Evolutionary conservation across 2,329 filamentous ascomycete genomes (phyloP).

Genomic region (Ophiostoma triangulosporum): DNA sequence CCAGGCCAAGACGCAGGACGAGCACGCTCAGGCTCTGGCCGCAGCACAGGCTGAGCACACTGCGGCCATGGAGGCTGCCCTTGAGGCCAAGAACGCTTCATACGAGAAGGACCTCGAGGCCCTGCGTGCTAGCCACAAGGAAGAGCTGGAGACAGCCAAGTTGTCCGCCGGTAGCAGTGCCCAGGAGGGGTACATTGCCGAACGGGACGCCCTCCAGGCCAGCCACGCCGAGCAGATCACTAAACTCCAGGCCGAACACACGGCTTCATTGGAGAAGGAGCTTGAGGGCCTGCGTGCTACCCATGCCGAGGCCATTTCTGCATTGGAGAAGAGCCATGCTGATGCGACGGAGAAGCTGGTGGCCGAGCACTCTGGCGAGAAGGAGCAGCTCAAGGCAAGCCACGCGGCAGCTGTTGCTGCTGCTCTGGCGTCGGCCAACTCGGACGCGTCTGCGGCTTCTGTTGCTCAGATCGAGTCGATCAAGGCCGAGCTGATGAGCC

Average conservation of each 20-base stretch:
- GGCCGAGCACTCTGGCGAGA: conserved; percentile 23
- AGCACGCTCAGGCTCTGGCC: conserved; percentile 29
- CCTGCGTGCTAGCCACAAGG: conserved; percentile 41
- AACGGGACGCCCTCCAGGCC: conserved; percentile 40
- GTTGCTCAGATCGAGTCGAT: conserved; percentile 22
- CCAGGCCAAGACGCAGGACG: conserved; percentile 26
- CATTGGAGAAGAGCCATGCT: conserved; percentile 34
- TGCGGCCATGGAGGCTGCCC: conserved; percentile 16
- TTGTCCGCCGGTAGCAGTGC: conserved; percentile 33
- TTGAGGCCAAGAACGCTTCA: conserved; percentile 37
- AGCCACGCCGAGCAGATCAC: conserved; percentile 47
- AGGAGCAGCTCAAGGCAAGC: conserved; percentile 22
- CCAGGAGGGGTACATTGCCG: conserved; percentile 29
- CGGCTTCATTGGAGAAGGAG: conserved; percentile 28
- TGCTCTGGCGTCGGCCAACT: conserved; percentile 14
- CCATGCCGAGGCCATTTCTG: conserved; percentile 21
- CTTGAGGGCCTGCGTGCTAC: conserved; percentile 29
- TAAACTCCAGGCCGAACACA: conserved; percentile 28
- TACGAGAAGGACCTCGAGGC: conserved; percentile 42
- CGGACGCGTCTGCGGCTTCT: conserved; percentile 17
- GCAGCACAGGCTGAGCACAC: conserved; percentile 25
- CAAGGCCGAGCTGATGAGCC: conserved; percentile 28
- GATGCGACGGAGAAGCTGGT: conserved; percentile 25
- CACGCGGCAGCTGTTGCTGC: conserved; percentile 21
- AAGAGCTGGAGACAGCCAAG: conserved; percentile 45